Evolutionary conservation across 805 yeast species (phyloP).

Genomic region (Wickerhamomyces mucosus): DNA sequence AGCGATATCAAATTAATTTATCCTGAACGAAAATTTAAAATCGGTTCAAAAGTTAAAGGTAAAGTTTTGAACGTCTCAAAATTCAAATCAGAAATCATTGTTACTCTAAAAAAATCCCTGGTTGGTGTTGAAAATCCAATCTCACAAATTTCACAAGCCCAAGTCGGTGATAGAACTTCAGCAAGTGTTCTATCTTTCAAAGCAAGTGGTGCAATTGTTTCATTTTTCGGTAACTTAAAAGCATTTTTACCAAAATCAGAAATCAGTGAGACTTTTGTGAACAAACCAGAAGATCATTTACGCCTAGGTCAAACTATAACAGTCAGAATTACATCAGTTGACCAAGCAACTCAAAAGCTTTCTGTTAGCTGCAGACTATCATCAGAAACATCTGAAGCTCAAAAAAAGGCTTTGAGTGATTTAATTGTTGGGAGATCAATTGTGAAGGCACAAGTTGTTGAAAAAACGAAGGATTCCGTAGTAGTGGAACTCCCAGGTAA

Average conservation of each 20-base stretch:
- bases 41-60: conserved; percentile 72
- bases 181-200: conserved; percentile 70
- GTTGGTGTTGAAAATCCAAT: conserved; percentile 41
- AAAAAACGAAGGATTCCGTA: conserved; percentile 66
- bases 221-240: conserved; percentile 68
- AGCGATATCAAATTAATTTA: conserved; percentile 77
- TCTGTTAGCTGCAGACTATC: conserved; percentile 70
- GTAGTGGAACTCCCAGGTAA: conserved; percentile 45
- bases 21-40: conserved; percentile 88
- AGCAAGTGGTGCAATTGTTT: conserved; percentile 71
- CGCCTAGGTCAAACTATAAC: conserved; percentile 76
- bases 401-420: conserved; percentile 37
- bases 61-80: conserved; percentile 48
- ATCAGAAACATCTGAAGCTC: conserved; percentile 32
- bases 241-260: conserved; percentile 84
- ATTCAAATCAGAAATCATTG: conserved; percentile 37
- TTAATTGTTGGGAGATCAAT: conserved; percentile 56
- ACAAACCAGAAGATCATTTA: conserved; percentile 67
- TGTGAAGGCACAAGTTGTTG: conserved; percentile 51
- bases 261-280: conserved; percentile 81
- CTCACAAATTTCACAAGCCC: conserved; percentile 40
- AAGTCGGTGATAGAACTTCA: conserved; percentile 43
- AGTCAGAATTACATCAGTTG: conserved; percentile 55
- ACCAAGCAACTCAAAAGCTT: conserved; percentile 42
- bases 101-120: conserved; percentile 79